Base-by-base conservation (phyloP, 495 filamentous ascomycete species). In the Tuber indicum region DNA sequence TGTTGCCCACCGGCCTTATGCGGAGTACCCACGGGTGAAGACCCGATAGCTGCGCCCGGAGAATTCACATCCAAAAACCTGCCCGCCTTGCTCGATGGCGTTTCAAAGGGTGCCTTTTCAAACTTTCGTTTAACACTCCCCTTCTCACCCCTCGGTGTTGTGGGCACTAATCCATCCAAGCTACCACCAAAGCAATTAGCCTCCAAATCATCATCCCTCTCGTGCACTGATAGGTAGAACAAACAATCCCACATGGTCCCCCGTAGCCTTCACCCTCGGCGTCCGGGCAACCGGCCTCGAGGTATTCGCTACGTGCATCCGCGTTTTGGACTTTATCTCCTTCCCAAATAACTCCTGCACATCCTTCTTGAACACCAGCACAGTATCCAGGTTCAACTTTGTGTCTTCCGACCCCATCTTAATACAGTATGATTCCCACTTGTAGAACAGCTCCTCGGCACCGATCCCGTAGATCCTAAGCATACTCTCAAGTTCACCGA, bases 401-500 rank as follows among this genome's bases (percentile, higher is more conserved):
- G 89, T 90, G 77, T 93, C 91, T 36, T 94, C 92, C 52, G 87
- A 81, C 32, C 87, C 87, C 92, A 98, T 96, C 86, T 94, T 97
- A 80, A 99, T 91, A 83, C 90, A 92, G 87, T 97, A 98, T 0
- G 93, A 93, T 82, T 99, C 95, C 96, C 96, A 99, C 88, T 98
- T 97, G 89, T 91, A 98, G 84, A 92, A 97, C 26, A 98, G 87
- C 81, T 99, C 95, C 82, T 97, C 89, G 42, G 89, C 87, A 44
- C 88, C 86, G 75, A 97, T 88, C 32, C 88, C 87, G 84, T 97
- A 92, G 26, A 98, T 86, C 72, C 91, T 90, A 84, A 96, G 88
- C 79, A 97, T 96, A 43, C 92, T 94, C 81, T 90, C 88, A 62
- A 99, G 86, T 84, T 97, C 95, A 36, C 87, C 85, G 58, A 92